Evolutionary conservation across 371 early-diverging fungal species (phyloP).

Genomic region (Massospora cicadina): DNA sequence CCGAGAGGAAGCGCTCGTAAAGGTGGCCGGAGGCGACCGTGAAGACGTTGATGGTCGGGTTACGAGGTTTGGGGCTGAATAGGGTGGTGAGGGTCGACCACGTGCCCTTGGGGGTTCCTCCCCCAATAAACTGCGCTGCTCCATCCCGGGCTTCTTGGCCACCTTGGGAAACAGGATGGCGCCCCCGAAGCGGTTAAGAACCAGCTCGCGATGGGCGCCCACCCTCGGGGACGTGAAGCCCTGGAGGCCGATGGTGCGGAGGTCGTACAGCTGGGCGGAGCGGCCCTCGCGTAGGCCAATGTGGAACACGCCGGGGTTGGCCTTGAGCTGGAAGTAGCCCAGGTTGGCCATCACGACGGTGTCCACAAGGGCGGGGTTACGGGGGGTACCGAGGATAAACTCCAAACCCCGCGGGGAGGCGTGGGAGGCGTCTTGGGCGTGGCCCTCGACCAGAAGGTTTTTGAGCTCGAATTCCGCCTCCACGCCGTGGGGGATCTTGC

Average conservation of each 20-base stretch:
- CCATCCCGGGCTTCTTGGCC: constrained; percentile 60
- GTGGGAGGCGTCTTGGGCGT: constrained; percentile 47
- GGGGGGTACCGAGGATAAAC: constrained; percentile 52
- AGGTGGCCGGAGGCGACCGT: constrained; percentile 92
- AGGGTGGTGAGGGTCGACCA: background rate
- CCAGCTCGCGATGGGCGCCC: constrained; percentile 22
- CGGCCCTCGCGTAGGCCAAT: constrained; percentile 64
- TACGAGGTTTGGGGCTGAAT: background rate
- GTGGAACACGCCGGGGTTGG: constrained; percentile 74
- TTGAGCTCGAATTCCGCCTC: constrained; percentile 63
- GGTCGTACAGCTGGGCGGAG: constrained; percentile 51
- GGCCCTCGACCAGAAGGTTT: constrained; percentile 75
- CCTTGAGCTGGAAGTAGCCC: constrained; percentile 87
- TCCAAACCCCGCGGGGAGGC: constrained; percentile 77
- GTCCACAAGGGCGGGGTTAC: constrained; percentile 38
- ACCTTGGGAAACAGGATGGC: constrained; percentile 56
- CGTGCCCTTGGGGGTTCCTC: constrained; percentile 17
- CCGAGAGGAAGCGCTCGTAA: constrained; percentile 88
- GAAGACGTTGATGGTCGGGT: constrained; percentile 66
- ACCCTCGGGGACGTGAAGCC: constrained; percentile 30
- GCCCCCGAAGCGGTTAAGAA: constrained; percentile 63
- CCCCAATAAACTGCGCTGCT: constrained; percentile 49
- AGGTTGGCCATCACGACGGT: constrained; percentile 93
- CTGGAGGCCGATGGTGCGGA: constrained; percentile 41
- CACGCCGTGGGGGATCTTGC: constrained; percentile 33